Percentiles rank a stretch among this genome's conserved stretches.
These are phyloP conservation scores for Discostella pseudostelligera DNA, from an alignment of 108 stramenopile species.

Conservation along the genomic window DNA sequence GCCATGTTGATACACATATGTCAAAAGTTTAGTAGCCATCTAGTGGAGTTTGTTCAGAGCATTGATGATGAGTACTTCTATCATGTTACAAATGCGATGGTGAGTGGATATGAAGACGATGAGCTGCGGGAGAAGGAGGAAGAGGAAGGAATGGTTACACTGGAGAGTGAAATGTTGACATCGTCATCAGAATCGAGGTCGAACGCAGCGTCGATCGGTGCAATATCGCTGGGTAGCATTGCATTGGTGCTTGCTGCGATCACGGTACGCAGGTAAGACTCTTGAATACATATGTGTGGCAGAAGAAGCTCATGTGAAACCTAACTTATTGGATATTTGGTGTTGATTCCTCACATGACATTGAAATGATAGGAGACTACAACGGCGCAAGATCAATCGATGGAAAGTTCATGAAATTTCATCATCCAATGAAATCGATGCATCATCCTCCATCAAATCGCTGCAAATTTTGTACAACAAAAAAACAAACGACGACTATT, in stretches of 20 bases:
- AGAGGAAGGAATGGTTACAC: not conserved
- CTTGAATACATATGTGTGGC: not conserved
- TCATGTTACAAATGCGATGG: conserved; percentile 20
- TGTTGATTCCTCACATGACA: too few species aligned
- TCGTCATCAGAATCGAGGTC: conserved; percentile 1
- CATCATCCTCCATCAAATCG: conserved; percentile 6
- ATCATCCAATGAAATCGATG: not conserved
- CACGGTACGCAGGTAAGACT: conserved; percentile 20
- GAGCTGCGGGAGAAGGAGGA: not conserved
- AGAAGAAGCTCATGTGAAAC: too few species aligned
- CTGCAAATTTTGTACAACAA: conserved; percentile 6
- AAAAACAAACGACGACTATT: not conserved
- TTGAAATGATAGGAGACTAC: conserved; percentile 17
- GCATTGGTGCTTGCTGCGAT: conserved; percentile 15
- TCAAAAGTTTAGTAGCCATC: conserved; percentile 31
- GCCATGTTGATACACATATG: conserved; percentile 39
- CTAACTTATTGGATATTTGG: too few species aligned
- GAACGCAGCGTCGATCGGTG: conserved; percentile 34
- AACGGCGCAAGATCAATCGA: conserved; percentile 16
- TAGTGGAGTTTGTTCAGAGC: conserved; percentile 26
- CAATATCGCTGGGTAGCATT: conserved; percentile 23
- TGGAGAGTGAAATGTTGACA: not conserved
- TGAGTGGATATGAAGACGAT: conserved; percentile 11
- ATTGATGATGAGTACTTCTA: conserved; percentile 24
- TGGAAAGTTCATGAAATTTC: conserved; percentile 39